Base-by-base conservation (phyloP, 2,329 filamentous ascomycete species). In the Colletotrichum sp. region DNA sequence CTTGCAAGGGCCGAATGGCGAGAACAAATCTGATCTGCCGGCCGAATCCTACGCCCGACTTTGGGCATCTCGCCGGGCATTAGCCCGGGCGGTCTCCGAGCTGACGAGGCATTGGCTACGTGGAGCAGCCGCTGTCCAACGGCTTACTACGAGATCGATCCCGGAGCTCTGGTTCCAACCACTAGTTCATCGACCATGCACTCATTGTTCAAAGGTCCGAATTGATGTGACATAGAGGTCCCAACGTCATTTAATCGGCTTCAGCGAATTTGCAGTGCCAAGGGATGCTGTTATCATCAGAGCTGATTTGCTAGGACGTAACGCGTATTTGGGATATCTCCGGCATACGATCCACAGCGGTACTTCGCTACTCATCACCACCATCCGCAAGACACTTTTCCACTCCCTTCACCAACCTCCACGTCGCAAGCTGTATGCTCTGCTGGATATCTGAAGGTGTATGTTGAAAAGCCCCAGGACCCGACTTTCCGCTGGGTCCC, bases 81-180 rank as follows among this genome's bases (percentile, higher is more conserved):
- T 70, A 57, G n/a, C 39, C 39, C 59, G 59, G 21, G 24, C 21
- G 4, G 4, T 16, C 30, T 62, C n/a, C 59, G 12, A 34, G 59
- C 30, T 3, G 32, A 21, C 7, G 6, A 8, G 32, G 18, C 28
- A 21, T 60, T 60, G 16, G 28, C 28, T 52, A 21, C n/a, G n/a
- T 21, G 1, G 2, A 13, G 12, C 10, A 52, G 9, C 44, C 44
- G 4, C 10, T 52, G 2, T 3, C 0, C 10, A 52, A 52, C 44
- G 0, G 39, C 44, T 1, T 7, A 21, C 44, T 52, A 13, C 10
- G 6, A 52, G 2, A 21, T 5, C n/a, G 10, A 13, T 49, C n/a
- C 10, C 44, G 10, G 0, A 21, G 18, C 2, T 0, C 44, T 49
- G 18, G n/a, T 49, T 49, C n/a, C n/a, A 9, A 39, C 0, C 3